Base-by-base conservation (phyloP, 495 filamentous ascomycete species). In the Penicillium cinerascens region DNA sequence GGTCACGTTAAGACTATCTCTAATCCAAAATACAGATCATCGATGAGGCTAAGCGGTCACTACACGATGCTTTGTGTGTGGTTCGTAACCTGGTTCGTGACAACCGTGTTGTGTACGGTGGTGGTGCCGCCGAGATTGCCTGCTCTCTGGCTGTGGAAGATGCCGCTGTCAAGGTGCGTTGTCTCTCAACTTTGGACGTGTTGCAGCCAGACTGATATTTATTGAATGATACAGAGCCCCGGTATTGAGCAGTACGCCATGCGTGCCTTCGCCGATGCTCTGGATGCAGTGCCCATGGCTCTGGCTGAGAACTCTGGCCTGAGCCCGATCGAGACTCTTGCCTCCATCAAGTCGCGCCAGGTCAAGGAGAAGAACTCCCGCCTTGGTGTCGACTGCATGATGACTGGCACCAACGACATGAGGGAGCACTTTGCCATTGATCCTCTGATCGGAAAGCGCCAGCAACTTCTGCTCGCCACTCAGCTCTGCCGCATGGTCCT, bases 401-500 rank as follows among this genome's bases (percentile, higher is more conserved):
- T 87, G 69, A 87, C 82, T 17, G 93, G 95, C 53, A 89, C 81
- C 70, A 97, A 96, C 70, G 85, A 97, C 72, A 97, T 97, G 93
- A 86, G 86, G 69, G 83, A 96, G 66, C 87, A 92, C 56, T 97
- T 97, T 72, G 95, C 96, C 51, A 96, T 99, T 63, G 93, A 99
- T 62, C 93, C 93, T 25, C 75, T 99, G 51, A 97, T 99, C 64
- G 91, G 92, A 53, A 99, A 99, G 80, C 83, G 90, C 65, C 91
- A 96, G 77, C 93, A 99, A 73, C 81, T 99, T 51, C 79, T 96
- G 69, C 80, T 99, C 46, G 93, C 93, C 15, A 97, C 93, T 17
- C 93, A 99, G 75, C 82, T 99, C 23, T 97, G 95, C 78, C 86
- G 93, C 50, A 99, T 99, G 93, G 93, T 99, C 58, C 82, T 99